These are phyloP conservation scores for Nannizziopsis arthrosporioides DNA, from an alignment of 2,329 filamentous ascomycete genomes.

Conservation along the genomic window DNA sequence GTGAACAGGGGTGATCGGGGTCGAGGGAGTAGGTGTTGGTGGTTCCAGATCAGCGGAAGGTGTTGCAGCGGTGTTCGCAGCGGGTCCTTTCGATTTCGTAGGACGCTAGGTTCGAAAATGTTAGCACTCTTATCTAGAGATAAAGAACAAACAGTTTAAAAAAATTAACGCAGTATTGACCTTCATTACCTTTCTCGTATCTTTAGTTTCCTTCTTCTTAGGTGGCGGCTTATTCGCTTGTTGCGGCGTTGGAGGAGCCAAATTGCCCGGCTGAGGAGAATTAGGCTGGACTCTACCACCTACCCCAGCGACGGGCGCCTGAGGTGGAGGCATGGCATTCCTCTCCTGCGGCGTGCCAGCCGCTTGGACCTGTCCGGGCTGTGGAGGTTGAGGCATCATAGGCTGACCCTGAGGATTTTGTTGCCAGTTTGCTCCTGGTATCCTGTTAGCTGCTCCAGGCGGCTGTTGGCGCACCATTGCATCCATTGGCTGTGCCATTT, in stretches of 20 bases:
- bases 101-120: constrained; percentile 27
- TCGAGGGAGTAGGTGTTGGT: constrained; percentile 39
- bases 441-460: constrained; percentile 26
- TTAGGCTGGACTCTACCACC: constrained; percentile 32
- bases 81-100: constrained; percentile 33
- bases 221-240: constrained; percentile 47
- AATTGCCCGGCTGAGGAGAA: constrained; percentile 34
- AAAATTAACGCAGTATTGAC: constrained; percentile 2
- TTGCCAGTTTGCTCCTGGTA: constrained; percentile 34
- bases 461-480: constrained; percentile 24
- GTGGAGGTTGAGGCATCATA: constrained; percentile 35
- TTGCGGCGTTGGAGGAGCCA: constrained; percentile 50
- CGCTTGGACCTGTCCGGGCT: constrained; percentile 33
- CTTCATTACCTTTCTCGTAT: constrained; percentile 38
- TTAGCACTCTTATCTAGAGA: constrained; percentile 7
- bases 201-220: constrained; percentile 49
- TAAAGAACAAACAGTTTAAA: neutral
- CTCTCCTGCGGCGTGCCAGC: constrained; percentile 49
- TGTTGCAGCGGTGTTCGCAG: constrained; percentile 32
- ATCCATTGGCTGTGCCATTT: constrained; percentile 36
- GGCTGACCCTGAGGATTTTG: constrained; percentile 30
- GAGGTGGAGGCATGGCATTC: constrained; percentile 41
- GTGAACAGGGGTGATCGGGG: constrained; percentile 39
- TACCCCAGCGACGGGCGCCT: constrained; percentile 30
- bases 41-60: constrained; percentile 38